Evolutionary conservation across 306 rosid genomes (phyloP), one percentile per base, ranked within the genome.

Genomic region (Biancaea sappan): DNA sequence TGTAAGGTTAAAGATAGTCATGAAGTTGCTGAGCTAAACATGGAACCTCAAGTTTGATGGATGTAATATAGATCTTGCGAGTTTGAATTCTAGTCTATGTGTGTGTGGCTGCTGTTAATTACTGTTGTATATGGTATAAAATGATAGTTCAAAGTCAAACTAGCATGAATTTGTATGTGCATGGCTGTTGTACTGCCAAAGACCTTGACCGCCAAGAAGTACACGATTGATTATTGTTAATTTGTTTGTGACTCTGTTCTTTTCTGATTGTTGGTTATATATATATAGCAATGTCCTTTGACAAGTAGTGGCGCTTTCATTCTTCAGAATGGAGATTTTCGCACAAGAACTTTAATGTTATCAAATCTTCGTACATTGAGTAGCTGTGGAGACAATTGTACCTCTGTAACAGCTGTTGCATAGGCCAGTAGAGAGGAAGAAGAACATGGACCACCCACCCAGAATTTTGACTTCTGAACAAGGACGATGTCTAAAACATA

Each of bases 321-420:
- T n/a, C n/a, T n/a, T n/a, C n/a, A n/a, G n/a, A n/a, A n/a, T 21
- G 60, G 57, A 38, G 47, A 70, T 59, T 73, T 60, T 61, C n/a
- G 50, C 57, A 8, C 18, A 46, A 6, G 37, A 13, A 13, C 67
- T 11, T 43, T 19, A 41, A 29, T 58, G 37, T 18, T 25, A 15
- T 65, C 21, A 29, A 13, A 32, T 60, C 22, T 4, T 16, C 34
- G 14, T 59, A 50, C 56, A 48, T 43, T 66, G 50, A 37, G 34
- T 67, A 57, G 51, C 24, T 22, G 43, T 21, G 44, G 50, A 74
- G 60, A 74, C 76, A 73, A 61, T 50, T 38, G 71, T 79, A 84
- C 41, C 82, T 22, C 82, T n/a, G n/a, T n/a, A 77, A 32, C 54
- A 61, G 71, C 79, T 77, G 79, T 66, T 37, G 60, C 34, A 26